Evolutionary conservation across 2,329 filamentous ascomycete genomes (phyloP), one percentile per base, ranked within the genome.

Genomic region (Bimuria novae-zelandiae): DNA sequence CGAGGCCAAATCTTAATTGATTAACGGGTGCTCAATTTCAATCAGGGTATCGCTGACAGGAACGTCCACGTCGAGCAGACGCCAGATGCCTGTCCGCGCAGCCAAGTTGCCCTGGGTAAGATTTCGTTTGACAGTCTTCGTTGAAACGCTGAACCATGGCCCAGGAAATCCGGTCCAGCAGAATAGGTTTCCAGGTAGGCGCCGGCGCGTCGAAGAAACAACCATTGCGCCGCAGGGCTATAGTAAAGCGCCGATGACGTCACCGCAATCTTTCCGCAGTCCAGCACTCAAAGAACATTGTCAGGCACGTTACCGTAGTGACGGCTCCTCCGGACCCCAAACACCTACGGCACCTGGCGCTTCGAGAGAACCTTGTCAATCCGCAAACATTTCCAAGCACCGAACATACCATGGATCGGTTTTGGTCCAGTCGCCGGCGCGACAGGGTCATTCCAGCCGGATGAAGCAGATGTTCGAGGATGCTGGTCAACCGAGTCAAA

Each of bases 401-500:
- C 68, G 69, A 1, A 44, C 54, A 7, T 51, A 61, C 7, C 53
- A 61, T 54, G 56, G 45, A 14, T 54, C 57, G 1, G 40, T 55
- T 12, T 41, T 71, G 16, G 45, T 69, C 12, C 56, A 54, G 25
- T 71, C 68, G 3, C 70, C 70, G 19, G 68, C 69, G 17, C 62
- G 69, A 25, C 52, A 56, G n/a, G 64, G 68, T 4, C 59, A 72
- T 52, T 51, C 62, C 3, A 60, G 48, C 14, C 60, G 65, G 16
- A 70, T 72, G 60, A 65, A 55, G 17, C 60, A 64, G 32, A 66
- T 70, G 6, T 73, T 72, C 33, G 57, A 66, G 29, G 49, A 59
- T 14, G 57, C 59, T 12, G 52, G 55, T 8, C 55, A 52, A 12
- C 47, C 40, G 17, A 51, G 54, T 8, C 19, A 17, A 32, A 10